Base-by-base conservation (phyloP, 805 yeast species). In the Cyberlindnera americana region DNA sequence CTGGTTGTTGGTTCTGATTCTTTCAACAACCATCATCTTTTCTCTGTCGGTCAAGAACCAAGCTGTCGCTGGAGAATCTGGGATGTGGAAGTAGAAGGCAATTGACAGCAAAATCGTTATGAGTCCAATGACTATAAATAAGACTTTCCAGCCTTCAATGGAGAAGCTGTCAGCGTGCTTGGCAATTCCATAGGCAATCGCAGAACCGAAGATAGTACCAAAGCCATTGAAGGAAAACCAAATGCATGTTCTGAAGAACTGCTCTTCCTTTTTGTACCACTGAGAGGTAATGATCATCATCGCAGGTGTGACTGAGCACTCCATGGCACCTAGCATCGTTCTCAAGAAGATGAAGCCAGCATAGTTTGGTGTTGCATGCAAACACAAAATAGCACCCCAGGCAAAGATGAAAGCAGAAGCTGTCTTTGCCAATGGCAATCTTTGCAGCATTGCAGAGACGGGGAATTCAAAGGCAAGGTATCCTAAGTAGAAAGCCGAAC, bases 401-500 rank as follows among this genome's bases (percentile, higher is more conserved):
- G 73, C 30, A n/a, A 77, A 53, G 25, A 81, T 69, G 43, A 70
- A 69, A 1, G 59, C 44, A 13, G 75, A 62, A 4, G 72, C 64
- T 4, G 77, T 59, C 46, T 73, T 76, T 7, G 77, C 70, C 47
- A 82, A 64, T 4, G 81, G 82, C 34, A 77, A 70, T 40, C 67
- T 66, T 56, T 83, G 88, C 18, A 78, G 52, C 2, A 70, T 32
- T 29, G 62, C 50, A 11, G 66, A 57, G 4, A 73, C 68, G 3
- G 79, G 75, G 42, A 72, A 63, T 48, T 77, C 81, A 53, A 77
- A 80, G 3, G 63, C 66, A 36, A 82, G 56, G 53, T 81, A 83
- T 3, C 89, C 90, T 28, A 83, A 57, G 52, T 78, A 78, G 46
- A 78, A 79, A 7, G 77, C 67, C 1, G 80, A 67, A 9, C 82